Evolutionary conservation across 257 asterid genomes (phyloP).

Genomic region (Cinchona pubescens): DNA sequence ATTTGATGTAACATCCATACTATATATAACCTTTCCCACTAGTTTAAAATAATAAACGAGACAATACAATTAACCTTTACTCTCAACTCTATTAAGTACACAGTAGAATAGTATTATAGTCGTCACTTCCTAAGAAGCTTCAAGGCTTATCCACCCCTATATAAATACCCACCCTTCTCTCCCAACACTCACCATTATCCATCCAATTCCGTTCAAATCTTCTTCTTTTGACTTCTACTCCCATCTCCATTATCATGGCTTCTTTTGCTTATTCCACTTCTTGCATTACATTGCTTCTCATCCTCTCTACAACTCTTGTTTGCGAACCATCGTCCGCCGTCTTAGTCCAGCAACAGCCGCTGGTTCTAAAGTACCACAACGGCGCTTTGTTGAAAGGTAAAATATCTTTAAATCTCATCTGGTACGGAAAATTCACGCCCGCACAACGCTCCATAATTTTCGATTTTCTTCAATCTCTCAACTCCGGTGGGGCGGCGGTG

Average conservation of each 20-base stretch:
- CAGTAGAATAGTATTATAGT: too few species aligned
- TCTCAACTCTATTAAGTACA: too few species aligned
- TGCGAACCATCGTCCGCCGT: constrained; percentile 18
- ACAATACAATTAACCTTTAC: too few species aligned
- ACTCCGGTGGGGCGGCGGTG: not conserved
- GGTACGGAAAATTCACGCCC: constrained; percentile 47
- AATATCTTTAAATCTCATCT: constrained; percentile 37
- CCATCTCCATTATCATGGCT: not conserved
- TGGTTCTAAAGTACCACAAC: constrained; percentile 36
- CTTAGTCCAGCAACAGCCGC: constrained; percentile 34
- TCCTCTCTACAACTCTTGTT: not conserved
- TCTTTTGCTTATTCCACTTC: not conserved
- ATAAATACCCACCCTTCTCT: constrained; percentile 9
- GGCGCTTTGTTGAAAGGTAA: constrained; percentile 39
- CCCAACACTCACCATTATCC: not conserved
- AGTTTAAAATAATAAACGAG: too few species aligned
- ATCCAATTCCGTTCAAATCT: too few species aligned
- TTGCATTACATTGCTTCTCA: not conserved
- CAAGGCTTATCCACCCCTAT: not conserved
- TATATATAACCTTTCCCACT: too few species aligned
- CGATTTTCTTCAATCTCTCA: constrained; percentile 38
- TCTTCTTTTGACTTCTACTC: too few species aligned
- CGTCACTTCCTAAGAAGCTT: too few species aligned
- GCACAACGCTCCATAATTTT: constrained; percentile 34
- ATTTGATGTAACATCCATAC: too few species aligned